A percentile compares a stretch with the other conserved stretches of the same genome.
Evolutionary conservation across 2,329 filamentous ascomycete species (phyloP).

Genomic region (Chaetomiaceae sp.): DNA sequence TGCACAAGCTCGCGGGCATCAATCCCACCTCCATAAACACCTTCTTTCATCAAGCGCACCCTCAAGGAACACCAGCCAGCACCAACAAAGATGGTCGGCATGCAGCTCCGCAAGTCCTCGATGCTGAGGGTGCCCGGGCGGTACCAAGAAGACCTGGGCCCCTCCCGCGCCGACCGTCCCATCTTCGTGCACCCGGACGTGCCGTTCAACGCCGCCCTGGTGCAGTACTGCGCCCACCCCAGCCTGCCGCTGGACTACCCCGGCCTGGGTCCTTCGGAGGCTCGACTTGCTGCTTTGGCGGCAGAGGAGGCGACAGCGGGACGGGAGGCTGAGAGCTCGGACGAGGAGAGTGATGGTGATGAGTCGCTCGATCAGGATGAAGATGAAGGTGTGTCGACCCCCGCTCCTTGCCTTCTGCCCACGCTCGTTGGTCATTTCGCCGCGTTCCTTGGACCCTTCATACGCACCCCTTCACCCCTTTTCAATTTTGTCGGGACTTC

Average conservation of each 20-base stretch:
- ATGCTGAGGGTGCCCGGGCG: slow-evolving; percentile 19
- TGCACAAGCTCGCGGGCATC: too few species aligned
- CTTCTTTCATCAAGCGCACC: not conserved
- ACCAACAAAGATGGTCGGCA: not conserved
- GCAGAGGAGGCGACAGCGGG: not conserved
- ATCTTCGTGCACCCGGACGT: slow-evolving; percentile 24
- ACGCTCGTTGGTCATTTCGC: too few species aligned
- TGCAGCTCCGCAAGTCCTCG: slow-evolving; percentile 34
- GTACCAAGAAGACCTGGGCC: slow-evolving; percentile 27
- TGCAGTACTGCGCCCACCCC: slow-evolving; percentile 25
- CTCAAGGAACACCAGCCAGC: not conserved
- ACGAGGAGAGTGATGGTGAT: not conserved
- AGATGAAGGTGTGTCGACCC: not conserved
- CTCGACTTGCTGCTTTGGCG: not conserved
- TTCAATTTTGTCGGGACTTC: too few species aligned
- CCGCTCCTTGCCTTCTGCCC: too few species aligned
- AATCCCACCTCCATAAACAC: not conserved
- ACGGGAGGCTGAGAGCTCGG: not conserved
- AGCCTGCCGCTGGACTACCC: slow-evolving; percentile 26
- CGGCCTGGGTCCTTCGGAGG: slow-evolving; percentile 20
- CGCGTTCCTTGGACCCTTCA: too few species aligned
- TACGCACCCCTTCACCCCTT: too few species aligned
- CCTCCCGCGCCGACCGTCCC: slow-evolving; percentile 14
- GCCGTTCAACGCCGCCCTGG: slow-evolving; percentile 27
- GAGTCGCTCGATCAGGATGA: not conserved